Evolutionary conservation across 2,329 filamentous ascomycete genomes (phyloP), one percentile per base, ranked within the genome.

Genomic region (Leptographium lundbergii): DNA sequence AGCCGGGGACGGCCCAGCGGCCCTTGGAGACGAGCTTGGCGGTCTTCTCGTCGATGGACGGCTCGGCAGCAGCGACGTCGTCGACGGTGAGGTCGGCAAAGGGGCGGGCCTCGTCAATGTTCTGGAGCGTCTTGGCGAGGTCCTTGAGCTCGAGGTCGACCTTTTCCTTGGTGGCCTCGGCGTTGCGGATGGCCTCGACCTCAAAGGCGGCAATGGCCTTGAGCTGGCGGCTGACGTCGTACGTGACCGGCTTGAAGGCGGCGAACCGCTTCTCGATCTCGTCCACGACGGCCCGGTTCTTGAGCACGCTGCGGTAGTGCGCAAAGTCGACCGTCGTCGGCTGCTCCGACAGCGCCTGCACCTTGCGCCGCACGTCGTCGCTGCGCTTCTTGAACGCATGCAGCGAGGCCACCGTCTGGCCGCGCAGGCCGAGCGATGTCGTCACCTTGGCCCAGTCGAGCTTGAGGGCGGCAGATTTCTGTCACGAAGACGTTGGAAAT

Each of bases 331-430:
- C 84, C 61, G 84, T 83, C 70, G 90, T 89, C 65, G 92, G 79
- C 73, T 88, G 86, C 77, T 96, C 90, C 64, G 84, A 85, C 61
- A 99, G 89, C 63, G 84, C 69, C 75, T 88, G 85, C 63, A 99
- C 82, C 79, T 92, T 92, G 80, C 94, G 92, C 77, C 92, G 91
- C 72, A 90, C 92, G 74, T 96, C 91, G 74, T 99, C 94, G 82
- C 97, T 96, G 79, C 94, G 91, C 86, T 96, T 94, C 85, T 99
- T 99, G 87, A 99, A 99, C 66, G 89, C 84, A 74, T 92, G 87
- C 63, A 99, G 90, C 63, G 92, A 88, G 69, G 87, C 78, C 67
- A 89, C 91, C 67, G 94, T 99, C 80, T 91, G 89, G 74, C 94
- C 94, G 75, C 89, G 89, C 75, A 99, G 90, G 75, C 92, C 92